Conservation (phyloP, 2,329 filamentous ascomycete genomes). For the Fusarium caatingaense region DNA sequence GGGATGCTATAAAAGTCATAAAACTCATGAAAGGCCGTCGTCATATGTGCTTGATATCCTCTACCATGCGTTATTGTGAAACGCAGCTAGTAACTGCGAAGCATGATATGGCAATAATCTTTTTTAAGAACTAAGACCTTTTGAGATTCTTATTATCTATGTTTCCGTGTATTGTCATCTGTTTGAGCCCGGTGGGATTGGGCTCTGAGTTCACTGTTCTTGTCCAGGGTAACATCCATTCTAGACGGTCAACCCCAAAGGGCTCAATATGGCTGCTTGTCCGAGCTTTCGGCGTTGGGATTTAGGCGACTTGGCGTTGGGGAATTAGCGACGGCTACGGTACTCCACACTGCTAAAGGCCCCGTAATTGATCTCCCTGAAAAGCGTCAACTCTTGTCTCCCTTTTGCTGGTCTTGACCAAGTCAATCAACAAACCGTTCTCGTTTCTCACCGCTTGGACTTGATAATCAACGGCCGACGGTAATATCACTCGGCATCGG, state of each 20-base stretch:
- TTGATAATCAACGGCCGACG: background rate
- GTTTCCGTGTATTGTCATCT: background rate
- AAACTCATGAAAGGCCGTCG: too few relatives aligned
- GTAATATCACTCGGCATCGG: conserved; percentile 10
- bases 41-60: too few relatives aligned
- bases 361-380: background rate
- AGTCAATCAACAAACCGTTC: background rate
- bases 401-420: background rate
- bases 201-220: background rate
- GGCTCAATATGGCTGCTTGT: background rate
- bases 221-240: background rate
- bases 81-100: too few relatives aligned
- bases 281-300: background rate
- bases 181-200: background rate
- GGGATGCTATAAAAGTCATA: too few relatives aligned
- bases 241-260: background rate
- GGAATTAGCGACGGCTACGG: background rate
- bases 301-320: conserved; percentile 3
- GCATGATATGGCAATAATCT: background rate
- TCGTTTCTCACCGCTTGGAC: background rate
- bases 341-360: background rate
- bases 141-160: background rate
- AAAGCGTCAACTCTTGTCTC: background rate
- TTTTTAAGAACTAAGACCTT: background rate
- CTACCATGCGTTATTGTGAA: too few relatives aligned